A percentile compares a stretch with the other conserved stretches of the same genome.
phyloP scores from a whole-genome alignment of 2,329 filamentous ascomycete species.

The Trichoderma endophyticum region DNA sequence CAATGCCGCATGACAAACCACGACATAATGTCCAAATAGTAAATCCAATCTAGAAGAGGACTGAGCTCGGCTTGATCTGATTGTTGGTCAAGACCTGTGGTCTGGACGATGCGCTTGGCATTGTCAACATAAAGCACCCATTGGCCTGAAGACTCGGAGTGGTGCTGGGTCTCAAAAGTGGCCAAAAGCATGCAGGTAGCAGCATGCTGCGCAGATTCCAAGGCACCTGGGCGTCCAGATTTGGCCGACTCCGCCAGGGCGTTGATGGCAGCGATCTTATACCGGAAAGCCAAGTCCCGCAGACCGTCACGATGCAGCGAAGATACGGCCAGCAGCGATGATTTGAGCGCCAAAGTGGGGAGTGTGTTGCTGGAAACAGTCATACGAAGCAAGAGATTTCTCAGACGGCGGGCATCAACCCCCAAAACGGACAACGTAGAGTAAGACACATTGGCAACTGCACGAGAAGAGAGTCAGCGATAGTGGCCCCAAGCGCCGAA shows the following conservation, averaged over 20 bases:
- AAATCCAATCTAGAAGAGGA: not conserved
- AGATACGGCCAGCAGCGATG: not conserved
- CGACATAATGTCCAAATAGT: not conserved
- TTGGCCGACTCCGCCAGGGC: not conserved
- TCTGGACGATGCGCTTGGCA: not conserved
- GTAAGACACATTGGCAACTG: not conserved
- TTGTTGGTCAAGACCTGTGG: not conserved
- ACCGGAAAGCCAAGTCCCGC: not conserved
- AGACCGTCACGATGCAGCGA: not conserved
- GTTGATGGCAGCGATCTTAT: not conserved
- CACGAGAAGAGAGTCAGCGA: not conserved
- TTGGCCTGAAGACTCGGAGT: not conserved
- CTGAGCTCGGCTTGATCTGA: not conserved
- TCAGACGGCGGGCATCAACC: not conserved
- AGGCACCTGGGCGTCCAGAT: not conserved
- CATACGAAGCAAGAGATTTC: not conserved
- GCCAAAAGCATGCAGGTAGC: not conserved
- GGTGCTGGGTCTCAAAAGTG: not conserved
- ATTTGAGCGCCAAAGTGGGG: not conserved
- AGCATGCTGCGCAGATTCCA: not conserved
- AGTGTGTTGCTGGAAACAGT: not conserved
- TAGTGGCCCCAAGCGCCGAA: not conserved
- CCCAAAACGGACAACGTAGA: not conserved
- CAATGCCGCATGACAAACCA: constrained; percentile 1
- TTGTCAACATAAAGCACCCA: not conserved